Base-by-base conservation (phyloP, 768 basidiomycete species). In the Holtermannia corniformis region DNA sequence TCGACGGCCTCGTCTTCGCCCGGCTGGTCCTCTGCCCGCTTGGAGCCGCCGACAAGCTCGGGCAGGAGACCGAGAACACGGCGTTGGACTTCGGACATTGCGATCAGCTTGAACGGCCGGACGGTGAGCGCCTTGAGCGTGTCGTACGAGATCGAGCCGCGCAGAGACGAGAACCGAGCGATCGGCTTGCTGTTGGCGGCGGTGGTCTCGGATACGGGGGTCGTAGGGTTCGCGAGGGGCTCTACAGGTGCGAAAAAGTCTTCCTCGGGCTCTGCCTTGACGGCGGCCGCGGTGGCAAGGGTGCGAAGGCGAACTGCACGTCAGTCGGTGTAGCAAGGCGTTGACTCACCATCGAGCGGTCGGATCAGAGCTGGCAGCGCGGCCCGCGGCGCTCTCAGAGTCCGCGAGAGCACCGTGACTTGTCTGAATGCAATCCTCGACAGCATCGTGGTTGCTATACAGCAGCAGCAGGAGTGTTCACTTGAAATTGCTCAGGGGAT, bases 11-110 rank as follows among this genome's bases (percentile, higher is more conserved):
- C 58, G 4, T 26, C 58, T 20, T 52, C 64, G 26, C 54, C 53
- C 44, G 44, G 41, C 32, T 37, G 32, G 16, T 51, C 56, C 4
- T 54, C 67, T 13, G 32, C 47, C 41, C 56, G 62, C 41, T 66
- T 50, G 12, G 53, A 45, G 7, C 64, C 61, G 28, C 71, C 72
- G 21, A 66, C 67, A 16, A 95, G 75, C 4, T 77, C 75, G 11
- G 91, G 89, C 22, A 96, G 79, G 49, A 87, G 77, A 7, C 79
- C 78, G 2, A 89, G 75, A 5, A 97, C 87, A 49, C 82, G 78
- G 7, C 81, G 79, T 70, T 95, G 92, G 2, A 96, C 91, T 3
- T 81, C 68, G 0, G 85, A 82, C 88, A 93, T 88, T 45, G 76
- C 75, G 5, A 70, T 76, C 54, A 87, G 78, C 19, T 78, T 74